Percentiles rank a stretch among this genome's conserved stretches.
Evolutionary conservation across 495 filamentous ascomycete species (phyloP).

Genomic region (Trichoderma gamsii): DNA sequence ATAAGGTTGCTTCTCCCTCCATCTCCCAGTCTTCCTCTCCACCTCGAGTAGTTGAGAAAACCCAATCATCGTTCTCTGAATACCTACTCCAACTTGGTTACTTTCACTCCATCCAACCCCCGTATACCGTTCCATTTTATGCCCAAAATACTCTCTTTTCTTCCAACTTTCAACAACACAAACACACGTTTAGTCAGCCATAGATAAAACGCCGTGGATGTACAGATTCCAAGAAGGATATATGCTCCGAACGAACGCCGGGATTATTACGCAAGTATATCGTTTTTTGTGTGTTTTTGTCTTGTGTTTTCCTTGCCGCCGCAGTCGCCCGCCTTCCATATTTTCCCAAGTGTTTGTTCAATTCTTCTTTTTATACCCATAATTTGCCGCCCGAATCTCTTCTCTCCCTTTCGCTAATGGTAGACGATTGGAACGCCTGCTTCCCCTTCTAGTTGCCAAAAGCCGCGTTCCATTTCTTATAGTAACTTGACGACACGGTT

Average conservation of each 20-base stretch:
- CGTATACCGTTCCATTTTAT: background rate
- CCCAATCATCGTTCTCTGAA: background rate
- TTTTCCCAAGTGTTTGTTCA: background rate
- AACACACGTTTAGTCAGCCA: background rate
- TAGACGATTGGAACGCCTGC: background rate
- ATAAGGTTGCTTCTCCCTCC: background rate
- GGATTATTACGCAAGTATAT: slow-evolving; percentile 2
- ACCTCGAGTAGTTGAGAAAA: background rate
- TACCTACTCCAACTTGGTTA: background rate
- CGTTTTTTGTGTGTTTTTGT: too few species aligned
- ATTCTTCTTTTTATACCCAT: background rate
- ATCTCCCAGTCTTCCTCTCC: background rate
- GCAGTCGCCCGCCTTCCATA: slow-evolving; percentile 2
- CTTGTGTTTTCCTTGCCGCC: background rate
- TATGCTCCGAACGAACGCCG: slow-evolving; percentile 13
- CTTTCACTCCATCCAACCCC: background rate
- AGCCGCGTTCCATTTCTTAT: slow-evolving; percentile 41
- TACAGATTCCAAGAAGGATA: slow-evolving; percentile 7
- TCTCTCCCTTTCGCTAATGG: background rate
- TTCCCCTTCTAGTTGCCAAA: slow-evolving; percentile 26
- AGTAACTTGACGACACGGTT: slow-evolving; percentile 49
- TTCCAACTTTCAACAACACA: background rate
- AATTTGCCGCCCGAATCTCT: background rate
- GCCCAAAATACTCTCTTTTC: background rate
- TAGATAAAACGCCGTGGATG: slow-evolving; percentile 6